These are phyloP conservation scores for Stephanocyclus meneghinianus DNA, from an alignment of 352 stramenopile species.

Conservation along the genomic window DNA sequence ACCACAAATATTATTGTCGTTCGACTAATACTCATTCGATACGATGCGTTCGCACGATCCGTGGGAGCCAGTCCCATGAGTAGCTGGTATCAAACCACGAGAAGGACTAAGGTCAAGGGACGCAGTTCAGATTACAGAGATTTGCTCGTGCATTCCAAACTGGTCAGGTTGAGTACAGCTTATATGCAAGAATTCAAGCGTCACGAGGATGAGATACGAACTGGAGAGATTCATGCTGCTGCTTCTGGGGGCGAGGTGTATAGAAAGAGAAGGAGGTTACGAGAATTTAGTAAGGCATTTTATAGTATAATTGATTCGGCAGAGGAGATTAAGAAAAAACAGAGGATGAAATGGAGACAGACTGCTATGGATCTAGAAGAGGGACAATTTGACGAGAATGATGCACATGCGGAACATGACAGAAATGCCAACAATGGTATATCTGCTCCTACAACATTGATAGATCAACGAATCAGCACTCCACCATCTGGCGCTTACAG, in stretches of 20 bases:
- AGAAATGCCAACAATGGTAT: constrained; percentile 1
- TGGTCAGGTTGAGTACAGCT: constrained; percentile 27
- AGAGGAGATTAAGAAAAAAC: constrained; percentile 31
- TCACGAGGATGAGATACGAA: constrained; percentile 10
- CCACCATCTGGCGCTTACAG: neutral
- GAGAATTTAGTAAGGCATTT: constrained; percentile 29
- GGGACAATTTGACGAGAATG: neutral
- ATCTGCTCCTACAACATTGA: neutral
- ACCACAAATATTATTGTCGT: constrained; percentile 62
- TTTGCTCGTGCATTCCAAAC: constrained; percentile 38
- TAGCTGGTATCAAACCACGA: constrained; percentile 58
- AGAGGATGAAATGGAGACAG: constrained; percentile 41
- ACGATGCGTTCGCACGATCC: constrained; percentile 63
- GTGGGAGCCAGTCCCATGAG: constrained; percentile 62
- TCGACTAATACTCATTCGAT: constrained; percentile 69
- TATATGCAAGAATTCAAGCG: constrained; percentile 37
- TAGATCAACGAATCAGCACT: neutral
- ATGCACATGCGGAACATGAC: neutral
- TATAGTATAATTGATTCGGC: constrained; percentile 30
- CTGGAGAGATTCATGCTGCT: neutral
- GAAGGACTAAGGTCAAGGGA: constrained; percentile 32
- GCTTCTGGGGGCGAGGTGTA: neutral
- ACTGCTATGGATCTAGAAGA: constrained; percentile 18
- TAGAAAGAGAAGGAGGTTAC: constrained; percentile 16
- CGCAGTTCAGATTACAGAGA: constrained; percentile 26